Evolutionary conservation across 495 filamentous ascomycete species (phyloP), one percentile per base, ranked within the genome.

Genomic region (Trichoderma asperelloides): DNA sequence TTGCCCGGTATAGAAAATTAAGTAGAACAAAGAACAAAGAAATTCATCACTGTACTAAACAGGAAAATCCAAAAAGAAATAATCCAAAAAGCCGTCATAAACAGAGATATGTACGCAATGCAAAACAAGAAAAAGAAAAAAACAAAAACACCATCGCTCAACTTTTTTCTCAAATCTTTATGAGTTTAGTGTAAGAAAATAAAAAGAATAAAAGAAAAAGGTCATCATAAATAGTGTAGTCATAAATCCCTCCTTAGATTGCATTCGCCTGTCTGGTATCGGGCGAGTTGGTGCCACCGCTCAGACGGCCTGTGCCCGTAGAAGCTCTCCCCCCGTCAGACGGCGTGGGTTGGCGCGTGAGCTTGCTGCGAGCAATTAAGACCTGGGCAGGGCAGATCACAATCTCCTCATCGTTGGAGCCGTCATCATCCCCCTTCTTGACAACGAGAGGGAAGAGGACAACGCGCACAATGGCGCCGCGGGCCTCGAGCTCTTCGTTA

Each of bases 371-470:
- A 1, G 77, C 78, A n/a, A 96, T 85, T 39, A 98, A 84, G 51
- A 98, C 96, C 76, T 97, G 92, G 21, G 96, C 95, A 9, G 93
- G 93, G 67, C 88, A 93, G 45, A 98, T 91, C 45, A 97, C 92
- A 66, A 94, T 90, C 81, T 97, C 92, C 64, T 96, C 91, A 39
- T 96, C 90, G 37, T 91, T 89, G 21, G 89, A 86, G 18, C 93
- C 94, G 16, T 78, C 76, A 72, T 97, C 93, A 74, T 96, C 90
- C 63, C 94, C 95, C 79, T 94, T 93, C 79, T 95, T 93, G 71
- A 97, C 89, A 15, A 98, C 93, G 13, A 96, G 81, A 8, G 95
- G 95, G 82, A 98, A 98, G 49, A 98, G 83, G 5, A 98, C 92
- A 64, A 95, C 86, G 67, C 93, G 87, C 13, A 98, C 92, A 12